Percentiles rank a stretch among this genome's conserved stretches.
Conservation (phyloP, 2,329 filamentous ascomycete species). For the Alternaria gaisen region DNA sequence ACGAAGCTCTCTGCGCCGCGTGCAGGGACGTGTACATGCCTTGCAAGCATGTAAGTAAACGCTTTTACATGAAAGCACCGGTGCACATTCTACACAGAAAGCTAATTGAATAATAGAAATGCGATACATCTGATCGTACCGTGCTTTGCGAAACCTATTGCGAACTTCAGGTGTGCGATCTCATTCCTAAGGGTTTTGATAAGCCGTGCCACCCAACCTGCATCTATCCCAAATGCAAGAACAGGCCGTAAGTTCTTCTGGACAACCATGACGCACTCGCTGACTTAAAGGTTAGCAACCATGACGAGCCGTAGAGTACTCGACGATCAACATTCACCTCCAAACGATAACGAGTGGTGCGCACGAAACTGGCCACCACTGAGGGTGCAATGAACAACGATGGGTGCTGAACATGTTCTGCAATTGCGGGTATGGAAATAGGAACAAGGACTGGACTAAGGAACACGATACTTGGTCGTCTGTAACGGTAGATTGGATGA, state of each 20-base stretch:
- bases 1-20: not conserved
- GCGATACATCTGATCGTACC: not conserved
- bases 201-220: not conserved
- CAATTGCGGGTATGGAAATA: not conserved
- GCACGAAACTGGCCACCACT: not conserved
- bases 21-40: not conserved
- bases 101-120: not conserved
- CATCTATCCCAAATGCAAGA: not conserved
- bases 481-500: not conserved
- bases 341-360: not conserved
- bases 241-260: not conserved
- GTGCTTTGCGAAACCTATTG: not conserved
- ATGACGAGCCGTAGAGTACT: not conserved
- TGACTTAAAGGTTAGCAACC: not conserved
- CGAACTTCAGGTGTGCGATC: not conserved
- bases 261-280: not conserved
- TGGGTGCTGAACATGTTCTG: not conserved
- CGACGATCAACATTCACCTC: not conserved
- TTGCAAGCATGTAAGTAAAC: not conserved
- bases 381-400: not conserved
- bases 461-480: not conserved
- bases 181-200: not conserved
- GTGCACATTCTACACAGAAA: not conserved
- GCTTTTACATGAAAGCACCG: not conserved
- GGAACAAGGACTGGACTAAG: not conserved